These are phyloP conservation scores for Alternaria sp. DNA, from an alignment of 2,329 filamentous ascomycete species.

Conservation along the genomic window DNA sequence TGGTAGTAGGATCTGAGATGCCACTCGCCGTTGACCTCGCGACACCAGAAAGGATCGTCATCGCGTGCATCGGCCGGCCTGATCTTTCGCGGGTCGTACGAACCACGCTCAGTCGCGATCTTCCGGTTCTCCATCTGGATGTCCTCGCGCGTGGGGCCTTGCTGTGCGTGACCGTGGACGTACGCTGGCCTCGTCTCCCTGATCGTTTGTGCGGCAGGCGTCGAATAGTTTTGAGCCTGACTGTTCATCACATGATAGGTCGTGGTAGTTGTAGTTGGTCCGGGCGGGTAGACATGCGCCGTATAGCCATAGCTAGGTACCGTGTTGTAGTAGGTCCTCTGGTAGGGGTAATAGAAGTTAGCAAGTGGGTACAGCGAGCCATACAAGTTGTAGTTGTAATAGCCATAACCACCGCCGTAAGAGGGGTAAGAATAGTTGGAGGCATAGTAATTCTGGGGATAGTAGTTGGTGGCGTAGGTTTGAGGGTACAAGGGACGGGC, in stretches of 20 bases:
- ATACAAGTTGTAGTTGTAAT: conserved; percentile 37
- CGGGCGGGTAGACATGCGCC: conserved; percentile 38
- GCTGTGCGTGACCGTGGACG: conserved; percentile 15
- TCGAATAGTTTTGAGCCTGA: conserved; percentile 17
- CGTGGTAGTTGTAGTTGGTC: conserved; percentile 29
- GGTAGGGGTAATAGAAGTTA: conserved; percentile 48
- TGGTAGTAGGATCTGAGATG: conserved; percentile 48
- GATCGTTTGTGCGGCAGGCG: conserved; percentile 16
- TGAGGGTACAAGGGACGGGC: conserved; percentile 32
- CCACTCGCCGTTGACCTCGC: conserved; percentile 50
- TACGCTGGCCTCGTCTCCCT: conserved; percentile 28
- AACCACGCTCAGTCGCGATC: conserved; percentile 44
- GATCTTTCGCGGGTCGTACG: conserved; percentile 43
- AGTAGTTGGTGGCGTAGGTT: conserved; percentile 27
- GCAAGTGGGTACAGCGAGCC: conserved; percentile 45
- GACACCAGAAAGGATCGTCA: conserved; percentile 51
- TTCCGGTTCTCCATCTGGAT: conserved; percentile 43
- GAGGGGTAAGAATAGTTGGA: conserved; percentile 23
- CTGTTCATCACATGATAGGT: conserved; percentile 41
- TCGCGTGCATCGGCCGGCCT: conserved; percentile 45
- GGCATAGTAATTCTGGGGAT: conserved; percentile 23
- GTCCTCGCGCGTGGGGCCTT: conserved; percentile 32
- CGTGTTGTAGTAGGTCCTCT: conserved; percentile 44
- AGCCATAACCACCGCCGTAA: conserved; percentile 34
- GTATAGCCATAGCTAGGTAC: conserved; percentile 34